phyloP scores from a whole-genome alignment of 495 filamentous ascomycete species.

The Penicillium psychrofluorescens region DNA sequence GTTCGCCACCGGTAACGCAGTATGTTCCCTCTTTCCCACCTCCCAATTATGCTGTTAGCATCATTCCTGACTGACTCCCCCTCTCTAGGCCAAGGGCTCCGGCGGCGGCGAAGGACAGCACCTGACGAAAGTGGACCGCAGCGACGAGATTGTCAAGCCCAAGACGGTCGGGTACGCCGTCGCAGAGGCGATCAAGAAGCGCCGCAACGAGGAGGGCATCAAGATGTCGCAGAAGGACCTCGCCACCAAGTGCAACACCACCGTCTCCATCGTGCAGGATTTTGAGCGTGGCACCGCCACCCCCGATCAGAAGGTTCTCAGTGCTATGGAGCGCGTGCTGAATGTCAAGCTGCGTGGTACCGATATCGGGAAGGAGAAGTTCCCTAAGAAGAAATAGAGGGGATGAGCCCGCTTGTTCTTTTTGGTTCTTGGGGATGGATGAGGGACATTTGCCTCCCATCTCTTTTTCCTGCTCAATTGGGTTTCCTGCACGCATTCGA shows the following conservation, averaged over 20 bases:
- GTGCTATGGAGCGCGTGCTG: constrained; percentile 73
- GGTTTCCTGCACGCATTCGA: constrained; percentile 10
- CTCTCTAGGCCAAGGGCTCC: constrained; percentile 45
- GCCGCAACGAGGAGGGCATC: constrained; percentile 60
- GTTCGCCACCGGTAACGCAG: constrained; percentile 63
- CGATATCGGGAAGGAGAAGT: constrained; percentile 71
- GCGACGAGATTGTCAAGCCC: constrained; percentile 95
- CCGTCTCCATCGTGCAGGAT: constrained; percentile 67
- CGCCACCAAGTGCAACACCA: constrained; percentile 89
- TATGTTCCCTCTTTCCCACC: constrained; percentile 41
- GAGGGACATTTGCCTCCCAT: constrained; percentile 5
- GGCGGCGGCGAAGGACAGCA: constrained; percentile 77
- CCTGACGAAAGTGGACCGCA: constrained; percentile 95
- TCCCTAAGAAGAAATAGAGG: constrained; percentile 60
- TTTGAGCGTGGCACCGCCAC: constrained; percentile 77
- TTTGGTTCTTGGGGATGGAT: constrained; percentile 15
- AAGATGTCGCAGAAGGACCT: constrained; percentile 98
- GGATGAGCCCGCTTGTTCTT: constrained; percentile 21
- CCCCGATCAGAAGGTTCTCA: constrained; percentile 79
- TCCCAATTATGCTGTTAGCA: neutral
- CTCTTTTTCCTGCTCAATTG: constrained; percentile 15
- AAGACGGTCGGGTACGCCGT: constrained; percentile 78
- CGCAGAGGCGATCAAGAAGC: constrained; percentile 71
- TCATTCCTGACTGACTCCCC: neutral
- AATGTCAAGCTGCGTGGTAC: constrained; percentile 76